phyloP scores from a whole-genome alignment of 306 rosid genomes.

The Purshia tridentata region DNA sequence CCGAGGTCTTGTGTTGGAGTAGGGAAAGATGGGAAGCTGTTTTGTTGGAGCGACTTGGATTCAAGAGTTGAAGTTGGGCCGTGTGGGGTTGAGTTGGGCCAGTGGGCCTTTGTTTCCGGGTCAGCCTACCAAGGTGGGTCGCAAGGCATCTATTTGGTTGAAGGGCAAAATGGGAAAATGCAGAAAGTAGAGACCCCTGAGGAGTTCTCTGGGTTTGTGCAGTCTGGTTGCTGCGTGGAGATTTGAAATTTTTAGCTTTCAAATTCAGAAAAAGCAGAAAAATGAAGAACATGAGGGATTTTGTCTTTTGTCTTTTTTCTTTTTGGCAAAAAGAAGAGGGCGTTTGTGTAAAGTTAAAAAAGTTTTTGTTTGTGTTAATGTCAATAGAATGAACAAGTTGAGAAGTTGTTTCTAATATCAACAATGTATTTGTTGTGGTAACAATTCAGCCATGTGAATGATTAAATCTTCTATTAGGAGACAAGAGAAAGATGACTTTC shows the following conservation, averaged over 20 bases:
- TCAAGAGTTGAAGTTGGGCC: slow-evolving; percentile 21
- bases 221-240: slow-evolving; percentile 48
- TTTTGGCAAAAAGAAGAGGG: not conserved
- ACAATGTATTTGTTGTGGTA: too few relatives aligned
- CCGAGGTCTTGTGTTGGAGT: slow-evolving; percentile 45
- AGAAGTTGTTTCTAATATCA: too few relatives aligned
- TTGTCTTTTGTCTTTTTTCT: not conserved
- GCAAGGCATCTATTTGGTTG: slow-evolving; percentile 27
- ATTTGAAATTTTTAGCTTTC: slow-evolving; percentile 15
- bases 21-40: slow-evolving; percentile 36
- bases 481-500: too few relatives aligned
- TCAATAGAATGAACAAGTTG: too few relatives aligned
- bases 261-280: not conserved
- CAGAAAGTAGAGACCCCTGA: slow-evolving; percentile 20
- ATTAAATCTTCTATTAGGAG: too few relatives aligned
- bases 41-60: slow-evolving; percentile 32
- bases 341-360: not conserved
- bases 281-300: not conserved
- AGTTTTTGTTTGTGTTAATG: not conserved
- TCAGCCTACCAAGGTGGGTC: slow-evolving; percentile 47
- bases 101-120: slow-evolving; percentile 33
- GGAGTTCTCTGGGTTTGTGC: slow-evolving; percentile 42
- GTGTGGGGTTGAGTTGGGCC: slow-evolving; percentile 30
- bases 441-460: too few relatives aligned
- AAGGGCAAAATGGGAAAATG: slow-evolving; percentile 41